These are phyloP conservation scores for Phialocephala sp. DNA, from an alignment of 2,329 filamentous ascomycete species.

Conservation along the genomic window DNA sequence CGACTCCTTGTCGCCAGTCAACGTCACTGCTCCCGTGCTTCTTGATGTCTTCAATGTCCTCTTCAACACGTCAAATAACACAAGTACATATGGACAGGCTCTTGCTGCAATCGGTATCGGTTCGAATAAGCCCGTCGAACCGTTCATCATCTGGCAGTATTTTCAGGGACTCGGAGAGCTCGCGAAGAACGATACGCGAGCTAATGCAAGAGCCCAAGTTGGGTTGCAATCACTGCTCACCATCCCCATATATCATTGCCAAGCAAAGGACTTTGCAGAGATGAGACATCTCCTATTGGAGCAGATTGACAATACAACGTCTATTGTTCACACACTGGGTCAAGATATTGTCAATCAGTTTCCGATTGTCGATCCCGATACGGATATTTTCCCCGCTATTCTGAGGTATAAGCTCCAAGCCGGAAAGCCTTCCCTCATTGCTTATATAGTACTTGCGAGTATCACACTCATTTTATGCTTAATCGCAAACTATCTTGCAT, in stretches of 20 bases:
- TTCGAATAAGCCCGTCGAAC: conserved; percentile 6
- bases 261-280: conserved; percentile 13
- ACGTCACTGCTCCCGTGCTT: conserved; percentile 9
- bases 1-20: neutral
- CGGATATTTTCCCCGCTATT: conserved; percentile 10
- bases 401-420: conserved; percentile 9
- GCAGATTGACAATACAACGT: conserved; percentile 7
- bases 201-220: neutral
- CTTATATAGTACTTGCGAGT: conserved; percentile 10
- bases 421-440: conserved; percentile 1
- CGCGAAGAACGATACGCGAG: neutral
- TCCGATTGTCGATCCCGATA: conserved; percentile 10
- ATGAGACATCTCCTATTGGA: conserved; percentile 3
- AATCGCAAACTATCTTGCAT: neutral
- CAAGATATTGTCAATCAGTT: conserved; percentile 12
- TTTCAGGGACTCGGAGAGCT: conserved; percentile 7
- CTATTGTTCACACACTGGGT: conserved; percentile 8
- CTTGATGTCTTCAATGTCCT: conserved; percentile 9
- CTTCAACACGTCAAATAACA: conserved; percentile 2
- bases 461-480: conserved; percentile 1
- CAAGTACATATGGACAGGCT: neutral
- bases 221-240: conserved; percentile 8
- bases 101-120: neutral
- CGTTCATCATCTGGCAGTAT: conserved; percentile 15
- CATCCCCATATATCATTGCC: conserved; percentile 15